A percentile compares a stretch with the other conserved stretches of the same genome.
Evolutionary conservation across 306 rosid species (phyloP).

Genomic region (Lupinus albus): DNA sequence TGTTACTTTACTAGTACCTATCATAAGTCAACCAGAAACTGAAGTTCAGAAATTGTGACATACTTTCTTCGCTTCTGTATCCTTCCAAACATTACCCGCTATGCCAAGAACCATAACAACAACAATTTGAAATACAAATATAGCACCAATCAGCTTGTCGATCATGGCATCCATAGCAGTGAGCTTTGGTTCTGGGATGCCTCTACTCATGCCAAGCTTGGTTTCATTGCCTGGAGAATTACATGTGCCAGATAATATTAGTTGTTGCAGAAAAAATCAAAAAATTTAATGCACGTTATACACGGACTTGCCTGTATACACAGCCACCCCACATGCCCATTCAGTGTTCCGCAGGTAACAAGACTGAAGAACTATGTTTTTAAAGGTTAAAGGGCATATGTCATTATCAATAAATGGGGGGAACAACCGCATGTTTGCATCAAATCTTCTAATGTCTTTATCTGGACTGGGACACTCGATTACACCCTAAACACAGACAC

Average conservation of each 20-base stretch:
- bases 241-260: constrained; percentile 31
- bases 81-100: constrained; percentile 99
- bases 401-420: constrained; percentile 98
- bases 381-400: constrained; percentile 85
- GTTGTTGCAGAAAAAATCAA: constrained; percentile 31
- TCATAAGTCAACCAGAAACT: constrained; percentile 35
- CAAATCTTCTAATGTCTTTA: constrained; percentile 93
- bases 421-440: constrained; percentile 88
- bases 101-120: constrained; percentile 95
- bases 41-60: constrained; percentile 34
- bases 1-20: too few relatives aligned
- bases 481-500: constrained; percentile 67
- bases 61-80: constrained; percentile 94
- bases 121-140: constrained; percentile 92
- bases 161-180: constrained; percentile 98
- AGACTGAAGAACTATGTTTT: constrained; percentile 94
- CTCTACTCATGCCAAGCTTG: constrained; percentile 98
- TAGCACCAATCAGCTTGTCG: constrained; percentile 98
- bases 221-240: constrained; percentile 85
- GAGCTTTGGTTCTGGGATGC: constrained; percentile 97
- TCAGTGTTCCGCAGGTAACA: constrained; percentile 97
- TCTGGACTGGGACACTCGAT: constrained; percentile 93
- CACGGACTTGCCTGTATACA: constrained; percentile 82
- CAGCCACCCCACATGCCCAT: constrained; percentile 98
- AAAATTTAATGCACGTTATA: constrained; percentile 35